These are phyloP conservation scores for carrot (Daucus carota) DNA, from an alignment of 129 eudicot species.

Conservation along the genomic window DNA sequence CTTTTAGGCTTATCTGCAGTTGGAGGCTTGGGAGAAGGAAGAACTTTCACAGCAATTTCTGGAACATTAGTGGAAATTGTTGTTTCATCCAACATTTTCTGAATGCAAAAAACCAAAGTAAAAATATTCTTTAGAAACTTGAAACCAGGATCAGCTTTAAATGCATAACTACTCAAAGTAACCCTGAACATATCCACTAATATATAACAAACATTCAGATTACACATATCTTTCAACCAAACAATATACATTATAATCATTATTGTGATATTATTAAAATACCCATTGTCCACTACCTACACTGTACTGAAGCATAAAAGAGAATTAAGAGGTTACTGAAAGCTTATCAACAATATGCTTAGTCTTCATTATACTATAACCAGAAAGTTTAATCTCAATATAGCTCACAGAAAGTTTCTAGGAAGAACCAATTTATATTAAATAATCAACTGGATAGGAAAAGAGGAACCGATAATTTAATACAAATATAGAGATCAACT, in stretches of 20 bases:
- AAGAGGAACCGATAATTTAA: background rate
- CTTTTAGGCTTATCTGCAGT: constrained; percentile 4
- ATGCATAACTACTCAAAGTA: background rate
- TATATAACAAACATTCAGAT: background rate
- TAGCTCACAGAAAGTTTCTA: background rate
- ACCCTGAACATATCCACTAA: background rate
- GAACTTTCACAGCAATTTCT: background rate
- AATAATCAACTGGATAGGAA: background rate
- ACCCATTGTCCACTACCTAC: background rate
- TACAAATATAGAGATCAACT: background rate
- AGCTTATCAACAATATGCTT: background rate
- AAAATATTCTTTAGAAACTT: background rate
- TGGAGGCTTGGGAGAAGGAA: background rate
- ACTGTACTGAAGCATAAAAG: background rate
- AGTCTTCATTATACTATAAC: background rate
- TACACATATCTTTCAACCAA: background rate
- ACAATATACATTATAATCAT: background rate
- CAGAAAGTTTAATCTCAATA: background rate
- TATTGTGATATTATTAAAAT: background rate
- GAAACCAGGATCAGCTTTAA: background rate
- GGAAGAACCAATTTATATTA: background rate
- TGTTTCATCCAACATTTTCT: constrained; percentile 2
- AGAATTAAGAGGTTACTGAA: background rate
- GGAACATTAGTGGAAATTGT: background rate
- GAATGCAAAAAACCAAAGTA: background rate